phyloP scores from a whole-genome alignment of 495 filamentous ascomycete genomes.

The Schizothecium vesticola region DNA sequence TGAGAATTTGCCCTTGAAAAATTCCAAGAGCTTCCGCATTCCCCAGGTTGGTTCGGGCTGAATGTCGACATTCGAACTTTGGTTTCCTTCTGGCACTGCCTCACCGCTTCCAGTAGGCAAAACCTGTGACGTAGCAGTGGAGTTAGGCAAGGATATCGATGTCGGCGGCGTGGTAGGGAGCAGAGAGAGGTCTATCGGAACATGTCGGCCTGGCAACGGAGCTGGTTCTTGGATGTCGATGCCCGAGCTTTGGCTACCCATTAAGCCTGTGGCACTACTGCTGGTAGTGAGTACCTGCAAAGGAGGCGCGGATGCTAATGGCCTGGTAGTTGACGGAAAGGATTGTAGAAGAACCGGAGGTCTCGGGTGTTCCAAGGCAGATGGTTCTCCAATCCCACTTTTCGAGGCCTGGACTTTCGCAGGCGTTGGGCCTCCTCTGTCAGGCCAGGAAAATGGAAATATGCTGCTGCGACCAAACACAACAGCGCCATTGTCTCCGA shows the following conservation, averaged over 20 bases:
- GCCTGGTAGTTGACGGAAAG: neutral
- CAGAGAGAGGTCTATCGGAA: neutral
- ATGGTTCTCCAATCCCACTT: neutral
- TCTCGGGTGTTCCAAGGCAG: neutral
- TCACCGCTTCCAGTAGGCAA: neutral
- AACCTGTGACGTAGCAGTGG: neutral
- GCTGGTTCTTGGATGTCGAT: neutral
- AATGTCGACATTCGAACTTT: neutral
- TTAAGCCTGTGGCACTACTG: neutral
- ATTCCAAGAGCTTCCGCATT: neutral
- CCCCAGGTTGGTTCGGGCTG: neutral
- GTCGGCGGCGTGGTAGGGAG: neutral
- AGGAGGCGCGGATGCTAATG: neutral
- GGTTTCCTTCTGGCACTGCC: neutral
- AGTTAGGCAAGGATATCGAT: neutral
- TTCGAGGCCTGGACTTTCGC: too few relatives aligned
- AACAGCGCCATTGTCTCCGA: neutral
- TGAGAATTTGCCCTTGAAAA: neutral
- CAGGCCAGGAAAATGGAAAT: neutral
- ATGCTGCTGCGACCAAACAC: slow-evolving; percentile 6
- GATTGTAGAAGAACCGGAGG: neutral
- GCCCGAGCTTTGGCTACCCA: neutral
- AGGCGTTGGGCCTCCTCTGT: neutral
- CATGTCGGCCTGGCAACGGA: neutral
- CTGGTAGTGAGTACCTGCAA: neutral